These are phyloP conservation scores for Coccomyxa subellipsoidea DNA, from an alignment of 163 green algal species.

Conservation along the genomic window DNA sequence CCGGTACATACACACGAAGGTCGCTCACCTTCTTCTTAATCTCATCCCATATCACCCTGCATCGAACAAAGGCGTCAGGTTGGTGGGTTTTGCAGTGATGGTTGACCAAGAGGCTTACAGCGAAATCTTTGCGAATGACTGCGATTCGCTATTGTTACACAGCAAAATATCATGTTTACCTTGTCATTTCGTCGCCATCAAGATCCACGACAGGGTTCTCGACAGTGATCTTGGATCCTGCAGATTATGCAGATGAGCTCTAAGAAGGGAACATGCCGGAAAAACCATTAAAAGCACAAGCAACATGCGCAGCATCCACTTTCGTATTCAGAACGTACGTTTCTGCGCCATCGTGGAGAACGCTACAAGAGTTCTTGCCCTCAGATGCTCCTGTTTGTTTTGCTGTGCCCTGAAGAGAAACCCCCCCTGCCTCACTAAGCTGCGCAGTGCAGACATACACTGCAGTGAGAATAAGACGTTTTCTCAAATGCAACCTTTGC, in stretches of 20 bases:
- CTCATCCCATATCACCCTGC: slow-evolving; percentile 91
- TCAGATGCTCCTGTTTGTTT: neutral
- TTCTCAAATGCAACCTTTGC: neutral
- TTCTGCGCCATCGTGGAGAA: neutral
- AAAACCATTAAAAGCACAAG: neutral
- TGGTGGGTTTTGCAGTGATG: too few species aligned
- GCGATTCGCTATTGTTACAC: too few species aligned
- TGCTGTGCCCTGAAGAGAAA: neutral
- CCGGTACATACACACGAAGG: neutral
- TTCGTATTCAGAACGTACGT: neutral
- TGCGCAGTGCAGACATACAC: neutral
- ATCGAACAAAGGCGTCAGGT: slow-evolving; percentile 14
- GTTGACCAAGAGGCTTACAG: too few species aligned
- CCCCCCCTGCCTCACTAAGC: neutral
- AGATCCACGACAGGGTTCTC: slow-evolving; percentile 88
- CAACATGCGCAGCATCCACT: too few species aligned
- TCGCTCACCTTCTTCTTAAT: slow-evolving; percentile 91
- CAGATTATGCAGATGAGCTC: neutral
- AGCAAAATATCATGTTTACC: too few species aligned
- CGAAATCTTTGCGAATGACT: too few species aligned
- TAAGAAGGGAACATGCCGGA: neutral
- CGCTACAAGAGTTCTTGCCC: neutral
- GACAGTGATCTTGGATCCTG: slow-evolving; percentile 70
- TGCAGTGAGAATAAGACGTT: neutral
- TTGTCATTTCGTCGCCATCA: slow-evolving; percentile 91